Evolutionary conservation across 305 asterid species (phyloP).

Genomic region (Solanum aculeatissimum): DNA sequence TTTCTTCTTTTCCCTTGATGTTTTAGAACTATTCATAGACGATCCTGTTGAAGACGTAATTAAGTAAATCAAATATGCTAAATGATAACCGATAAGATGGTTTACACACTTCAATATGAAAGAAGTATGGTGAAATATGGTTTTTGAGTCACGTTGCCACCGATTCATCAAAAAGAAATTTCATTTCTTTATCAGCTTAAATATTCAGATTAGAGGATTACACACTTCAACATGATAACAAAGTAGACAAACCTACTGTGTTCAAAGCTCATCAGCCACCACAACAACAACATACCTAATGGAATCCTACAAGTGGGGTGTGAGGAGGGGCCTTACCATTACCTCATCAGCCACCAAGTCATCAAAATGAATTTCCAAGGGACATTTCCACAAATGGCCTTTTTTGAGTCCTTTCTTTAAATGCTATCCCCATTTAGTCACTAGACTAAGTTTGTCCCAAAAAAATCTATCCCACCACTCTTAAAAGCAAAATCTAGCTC

Average conservation of each 20-base stretch:
- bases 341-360: not conserved
- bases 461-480: not conserved
- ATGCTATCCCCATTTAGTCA: not conserved
- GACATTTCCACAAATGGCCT: not conserved
- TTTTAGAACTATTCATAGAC: slow-evolving; percentile 10
- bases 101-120: not conserved
- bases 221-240: not conserved
- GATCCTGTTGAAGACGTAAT: not conserved
- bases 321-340: too few species aligned
- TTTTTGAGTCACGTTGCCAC: not conserved
- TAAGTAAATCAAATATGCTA: not conserved
- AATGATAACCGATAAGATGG: not conserved
- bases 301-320: too few species aligned
- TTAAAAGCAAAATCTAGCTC: not conserved
- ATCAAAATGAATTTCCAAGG: not conserved
- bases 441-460: not conserved
- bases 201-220: not conserved
- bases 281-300: too few species aligned
- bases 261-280: not conserved
- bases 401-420: not conserved
- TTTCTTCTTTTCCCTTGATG: slow-evolving; percentile 40
- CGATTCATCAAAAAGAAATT: not conserved
- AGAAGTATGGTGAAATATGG: fast-evolving
- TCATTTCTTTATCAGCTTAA: not conserved
- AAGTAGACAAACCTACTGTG: not conserved